Evolutionary conservation across 2,329 filamentous ascomycete species (phyloP), one percentile per base, ranked within the genome.

Genomic region (Ophiocordyceps camponoti-floridani): DNA sequence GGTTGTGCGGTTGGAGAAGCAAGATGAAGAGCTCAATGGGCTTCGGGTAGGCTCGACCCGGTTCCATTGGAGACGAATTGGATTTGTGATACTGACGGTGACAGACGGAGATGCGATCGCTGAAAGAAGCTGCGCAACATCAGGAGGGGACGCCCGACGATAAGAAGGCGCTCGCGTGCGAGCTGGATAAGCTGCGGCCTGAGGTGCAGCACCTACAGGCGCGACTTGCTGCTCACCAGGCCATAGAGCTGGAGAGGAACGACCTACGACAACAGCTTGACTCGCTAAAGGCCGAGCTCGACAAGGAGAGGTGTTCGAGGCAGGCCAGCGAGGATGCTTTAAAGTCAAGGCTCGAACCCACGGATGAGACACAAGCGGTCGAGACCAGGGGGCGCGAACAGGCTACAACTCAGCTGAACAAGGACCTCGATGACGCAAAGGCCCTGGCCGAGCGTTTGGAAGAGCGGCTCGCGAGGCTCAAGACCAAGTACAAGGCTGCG

Each of bases 261-360:
- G 72, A 81, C 2, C 63, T 95, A 13, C 80, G 91, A 56, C 79
- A 83, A 42, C 84, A 91, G 60, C 61, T 94, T 27, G 80, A 73
- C 54, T 77, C 80, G 2, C 61, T 88, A 2, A 83, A 94, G 58
- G 78, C 85, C 40, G 83, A 94, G 53, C 69, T 94, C 2, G 84
- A 88, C 50, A 84, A 83, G 51, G 84, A 91, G 57, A 89, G 62
- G 47, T 56, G 58, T 45, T 58, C 58, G 2, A 59, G 56, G 28
- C 52, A 59, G 27, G 55, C 56, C 23, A 56, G 54, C 38, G 54
- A 52, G 18, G 51, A 57, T 31, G 52, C 72, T 51, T 52, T 63
- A 38, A 60, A 56, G 33, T 52, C 56, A 4, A 56, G 54, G n/a
- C 50, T 65, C 2, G 57, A 62, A 13, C 58, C 62, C 9, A 51